Evolutionary conservation across 2,329 filamentous ascomycete genomes (phyloP).

Genomic region (Microdochium bolleyi): DNA sequence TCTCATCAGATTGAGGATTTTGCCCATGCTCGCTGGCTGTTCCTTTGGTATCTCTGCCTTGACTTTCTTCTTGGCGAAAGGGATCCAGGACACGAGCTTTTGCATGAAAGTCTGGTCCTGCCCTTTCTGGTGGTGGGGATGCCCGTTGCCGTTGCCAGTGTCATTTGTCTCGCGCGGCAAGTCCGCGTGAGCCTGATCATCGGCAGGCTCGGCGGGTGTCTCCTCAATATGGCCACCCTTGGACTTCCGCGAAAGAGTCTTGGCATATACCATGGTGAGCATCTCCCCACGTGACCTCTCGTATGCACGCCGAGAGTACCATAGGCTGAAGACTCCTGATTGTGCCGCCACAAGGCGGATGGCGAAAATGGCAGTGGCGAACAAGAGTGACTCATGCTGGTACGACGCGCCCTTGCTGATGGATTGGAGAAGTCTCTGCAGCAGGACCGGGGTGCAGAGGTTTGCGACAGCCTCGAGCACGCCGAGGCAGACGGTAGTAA

Average conservation of each 20-base stretch:
- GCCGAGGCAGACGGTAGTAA: constrained; percentile 57
- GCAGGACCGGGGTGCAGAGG: constrained; percentile 55
- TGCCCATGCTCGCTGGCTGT: constrained; percentile 72
- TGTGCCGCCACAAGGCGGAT: constrained; percentile 57
- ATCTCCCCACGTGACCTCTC: constrained; percentile 79
- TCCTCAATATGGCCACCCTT: constrained; percentile 29
- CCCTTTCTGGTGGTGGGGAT: not conserved
- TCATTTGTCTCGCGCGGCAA: constrained; percentile 3
- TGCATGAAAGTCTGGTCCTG: not conserved
- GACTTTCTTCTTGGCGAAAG: not conserved
- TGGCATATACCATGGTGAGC: constrained; percentile 79
- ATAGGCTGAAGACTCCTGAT: constrained; percentile 60
- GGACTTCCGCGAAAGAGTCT: constrained; percentile 60
- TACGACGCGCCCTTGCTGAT: constrained; percentile 48
- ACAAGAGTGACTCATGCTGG: constrained; percentile 52
- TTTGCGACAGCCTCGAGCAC: constrained; percentile 51
- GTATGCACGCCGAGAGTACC: constrained; percentile 79
- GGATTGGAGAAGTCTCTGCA: constrained; percentile 63
- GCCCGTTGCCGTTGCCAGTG: not conserved
- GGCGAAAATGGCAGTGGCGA: constrained; percentile 53
- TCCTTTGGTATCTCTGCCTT: constrained; percentile 28
- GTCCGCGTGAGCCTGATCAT: constrained; percentile 8
- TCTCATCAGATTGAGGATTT: constrained; percentile 82
- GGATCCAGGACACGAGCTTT: not conserved
- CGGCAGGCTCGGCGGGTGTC: not conserved